A percentile compares a stretch with the other conserved stretches of the same genome.
phyloP scores from a whole-genome alignment of 1,139 yeast species.

The Pichia sp. region DNA sequence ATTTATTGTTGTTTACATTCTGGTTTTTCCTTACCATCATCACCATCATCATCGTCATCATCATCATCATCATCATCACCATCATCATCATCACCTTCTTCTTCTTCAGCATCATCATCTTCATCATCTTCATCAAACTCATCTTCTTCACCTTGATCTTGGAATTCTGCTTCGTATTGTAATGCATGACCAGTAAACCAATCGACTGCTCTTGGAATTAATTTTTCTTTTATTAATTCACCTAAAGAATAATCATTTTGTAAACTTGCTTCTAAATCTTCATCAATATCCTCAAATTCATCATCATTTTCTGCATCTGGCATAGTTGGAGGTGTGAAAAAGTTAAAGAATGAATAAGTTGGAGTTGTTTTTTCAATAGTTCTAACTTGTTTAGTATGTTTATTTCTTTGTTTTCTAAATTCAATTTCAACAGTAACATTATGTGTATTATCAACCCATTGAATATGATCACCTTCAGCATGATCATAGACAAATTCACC shows the following conservation, averaged over 20 bases:
- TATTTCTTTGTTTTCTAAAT: slow-evolving; percentile 96
- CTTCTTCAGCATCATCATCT: slow-evolving; percentile 29
- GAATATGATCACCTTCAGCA: slow-evolving; percentile 84
- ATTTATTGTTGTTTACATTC: slow-evolving; percentile 19
- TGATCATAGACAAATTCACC: slow-evolving; percentile 97
- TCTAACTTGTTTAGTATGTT: slow-evolving; percentile 94
- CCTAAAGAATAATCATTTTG: slow-evolving; percentile 95
- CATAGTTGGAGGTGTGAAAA: slow-evolving; percentile 88
- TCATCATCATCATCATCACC: slow-evolving; percentile 3
- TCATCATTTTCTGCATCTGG: slow-evolving; percentile 45
- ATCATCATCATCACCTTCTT: slow-evolving; percentile 8
- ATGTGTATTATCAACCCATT: slow-evolving; percentile 75
- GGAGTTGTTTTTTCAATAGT: slow-evolving; percentile 93
- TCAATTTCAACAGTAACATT: slow-evolving; percentile 85
- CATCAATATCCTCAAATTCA: slow-evolving; percentile 59
- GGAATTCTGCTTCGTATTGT: slow-evolving; percentile 51
- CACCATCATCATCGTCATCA: slow-evolving; percentile 9
- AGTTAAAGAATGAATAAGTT: slow-evolving; percentile 87
- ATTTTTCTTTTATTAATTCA: slow-evolving; percentile 91
- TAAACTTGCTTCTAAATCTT: slow-evolving; percentile 74
- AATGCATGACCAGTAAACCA: slow-evolving; percentile 99
- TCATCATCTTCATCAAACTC: slow-evolving; percentile 50
- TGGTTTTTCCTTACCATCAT: slow-evolving; percentile 10
- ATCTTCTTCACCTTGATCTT: slow-evolving; percentile 38
- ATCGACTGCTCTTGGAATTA: slow-evolving; percentile 92